Base-by-base conservation (phyloP, 352 stramenopile genomes). In the Aphanomyces invadans region DNA sequence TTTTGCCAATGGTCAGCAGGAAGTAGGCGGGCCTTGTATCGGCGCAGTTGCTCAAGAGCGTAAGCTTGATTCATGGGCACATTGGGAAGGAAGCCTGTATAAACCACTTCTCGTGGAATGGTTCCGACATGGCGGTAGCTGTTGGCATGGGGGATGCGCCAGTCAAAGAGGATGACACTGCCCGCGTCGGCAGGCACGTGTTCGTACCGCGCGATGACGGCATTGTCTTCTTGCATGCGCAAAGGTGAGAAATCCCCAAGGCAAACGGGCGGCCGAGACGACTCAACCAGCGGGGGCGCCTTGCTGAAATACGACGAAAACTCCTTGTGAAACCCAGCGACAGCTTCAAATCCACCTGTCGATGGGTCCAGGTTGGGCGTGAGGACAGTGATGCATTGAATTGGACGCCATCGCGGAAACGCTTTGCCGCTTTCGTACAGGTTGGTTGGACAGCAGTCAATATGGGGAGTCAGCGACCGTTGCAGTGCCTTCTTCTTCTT, bases 111-210 rank as follows among this genome's bases (percentile, higher is more conserved):
- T 7, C 87, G 80, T 0, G 87, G 81, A 0, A 75, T 72, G 1
- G 44, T 57, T 4, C 76, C 81, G 3, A 75, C 70, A 71, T 96
- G 86, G 15, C 79, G 77, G 67, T 89, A 89, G 71, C 86, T 90
- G 72, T 96, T 96, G 38, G 87, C 88, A 66, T 96, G 88, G 17
- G 87, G 84, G 17, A 95, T 75, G 7, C 88, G 79, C 80, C 86
- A 92, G 74, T 96, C 88, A 38, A 92, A 96, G 68, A 91, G 87
- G 53, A 95, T 87, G 3, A 92, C 81, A 60, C 81, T 90, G 12
- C 88, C 88, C 23, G 87, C 81, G 33, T 71, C 53, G 17, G 74
- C 81, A 21, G 76, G 65, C 10, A 95, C 76, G 61, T 79, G 85
- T 54, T 81, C 70, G 70, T 90, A 92, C 23, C 83, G 83, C 17